Evolutionary conservation across 2,329 filamentous ascomycete species (phyloP).

Genomic region (Cercospora berteroae): DNA sequence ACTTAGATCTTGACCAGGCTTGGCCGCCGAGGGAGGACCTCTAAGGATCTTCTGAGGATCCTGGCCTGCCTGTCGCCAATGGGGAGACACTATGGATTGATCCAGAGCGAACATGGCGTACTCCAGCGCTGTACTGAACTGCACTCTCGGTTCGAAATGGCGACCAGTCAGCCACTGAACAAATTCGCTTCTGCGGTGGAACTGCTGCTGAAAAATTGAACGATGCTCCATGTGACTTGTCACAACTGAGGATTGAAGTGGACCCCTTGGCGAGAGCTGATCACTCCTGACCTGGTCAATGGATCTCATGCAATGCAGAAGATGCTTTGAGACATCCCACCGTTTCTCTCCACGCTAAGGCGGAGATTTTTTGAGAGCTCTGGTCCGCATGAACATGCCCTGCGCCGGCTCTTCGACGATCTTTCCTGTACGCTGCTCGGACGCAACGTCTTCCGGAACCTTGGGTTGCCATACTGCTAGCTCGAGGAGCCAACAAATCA

Average conservation of each 20-base stretch:
- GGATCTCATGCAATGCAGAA: neutral
- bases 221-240: neutral
- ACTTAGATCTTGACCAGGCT: neutral
- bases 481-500: neutral
- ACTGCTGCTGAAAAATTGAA: neutral
- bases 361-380: neutral
- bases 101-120: neutral
- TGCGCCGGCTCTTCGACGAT: neutral
- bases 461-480: neutral
- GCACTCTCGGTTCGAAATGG: neutral
- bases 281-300: neutral
- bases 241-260: neutral
- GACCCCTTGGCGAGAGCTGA: neutral
- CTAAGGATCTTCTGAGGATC: neutral
- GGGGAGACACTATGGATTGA: neutral
- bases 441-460: neutral
- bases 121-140: neutral
- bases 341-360: neutral
- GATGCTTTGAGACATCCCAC: neutral
- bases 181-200: neutral
- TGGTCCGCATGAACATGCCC: neutral
- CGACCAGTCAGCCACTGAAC: neutral
- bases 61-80: neutral
- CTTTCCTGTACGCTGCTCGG: neutral
- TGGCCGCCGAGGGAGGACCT: neutral